A percentile compares a stretch with the other conserved stretches of the same genome.
phyloP scores from a whole-genome alignment of 306 rosid genomes.

The Canavalia ensiformis region DNA sequence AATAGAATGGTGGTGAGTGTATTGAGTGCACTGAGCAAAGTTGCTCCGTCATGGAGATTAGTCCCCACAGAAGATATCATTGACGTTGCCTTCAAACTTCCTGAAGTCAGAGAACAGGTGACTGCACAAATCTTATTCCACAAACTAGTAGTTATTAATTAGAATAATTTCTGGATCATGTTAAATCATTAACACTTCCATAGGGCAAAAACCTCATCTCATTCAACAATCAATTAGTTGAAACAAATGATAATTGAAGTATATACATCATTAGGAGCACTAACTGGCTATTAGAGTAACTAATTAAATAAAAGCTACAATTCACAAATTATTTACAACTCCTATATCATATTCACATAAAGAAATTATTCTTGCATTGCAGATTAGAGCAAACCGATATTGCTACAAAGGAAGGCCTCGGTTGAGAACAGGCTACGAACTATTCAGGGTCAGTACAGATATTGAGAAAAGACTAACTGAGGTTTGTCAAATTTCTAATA shows the following conservation, averaged over 20 bases:
- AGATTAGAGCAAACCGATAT: constrained; percentile 67
- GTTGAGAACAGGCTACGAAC: constrained; percentile 80
- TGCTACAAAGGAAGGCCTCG: constrained; percentile 91
- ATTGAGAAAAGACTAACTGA: constrained; percentile 64
- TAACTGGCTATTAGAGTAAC: no score
- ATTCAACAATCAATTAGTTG: background rate
- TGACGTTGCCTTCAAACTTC: constrained; percentile 74
- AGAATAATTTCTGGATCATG: background rate
- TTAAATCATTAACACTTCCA: background rate
- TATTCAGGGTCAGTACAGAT: constrained; percentile 59
- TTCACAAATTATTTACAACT: no score
- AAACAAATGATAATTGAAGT: background rate
- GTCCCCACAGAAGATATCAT: constrained; percentile 73
- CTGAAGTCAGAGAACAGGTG: constrained; percentile 74
- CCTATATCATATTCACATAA: background rate
- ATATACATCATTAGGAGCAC: no score
- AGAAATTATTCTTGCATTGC: background rate
- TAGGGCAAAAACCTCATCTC: no score
- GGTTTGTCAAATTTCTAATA: constrained; percentile 44
- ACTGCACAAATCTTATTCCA: background rate
- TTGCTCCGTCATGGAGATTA: constrained; percentile 81
- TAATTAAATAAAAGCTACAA: no score
- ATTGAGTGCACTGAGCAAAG: constrained; percentile 60
- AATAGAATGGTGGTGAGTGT: constrained; percentile 39
- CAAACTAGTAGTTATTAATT: background rate